phyloP scores from a whole-genome alignment of 257 asterid genomes.

The Gentiana dahurica region DNA sequence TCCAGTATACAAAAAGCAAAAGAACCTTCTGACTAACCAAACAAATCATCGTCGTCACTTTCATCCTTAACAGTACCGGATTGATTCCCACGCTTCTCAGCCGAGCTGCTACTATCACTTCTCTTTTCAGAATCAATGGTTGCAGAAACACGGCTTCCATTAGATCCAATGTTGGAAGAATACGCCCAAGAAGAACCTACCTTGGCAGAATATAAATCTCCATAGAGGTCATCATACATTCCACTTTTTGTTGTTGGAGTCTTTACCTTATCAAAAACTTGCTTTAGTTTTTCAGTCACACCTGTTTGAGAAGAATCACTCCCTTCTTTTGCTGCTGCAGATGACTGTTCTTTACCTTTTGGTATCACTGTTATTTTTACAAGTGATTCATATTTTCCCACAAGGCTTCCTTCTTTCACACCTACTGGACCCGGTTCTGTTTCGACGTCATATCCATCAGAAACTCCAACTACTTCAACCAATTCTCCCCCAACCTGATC shows the following conservation, averaged over 20 bases:
- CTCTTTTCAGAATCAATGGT: slow-evolving; percentile 27
- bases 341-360: slow-evolving; percentile 61
- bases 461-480: slow-evolving; percentile 76
- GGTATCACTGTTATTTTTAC: slow-evolving; percentile 79
- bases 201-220: slow-evolving; percentile 67
- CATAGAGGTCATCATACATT: slow-evolving; percentile 85
- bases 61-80: slow-evolving; percentile 23
- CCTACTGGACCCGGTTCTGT: slow-evolving; percentile 95
- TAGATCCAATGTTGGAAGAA: slow-evolving; percentile 25
- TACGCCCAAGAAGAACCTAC: slow-evolving; percentile 89
- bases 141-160: slow-evolving; percentile 28
- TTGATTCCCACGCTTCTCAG: slow-evolving; percentile 24
- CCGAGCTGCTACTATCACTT: slow-evolving; percentile 13
- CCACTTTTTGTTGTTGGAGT: slow-evolving; percentile 63
- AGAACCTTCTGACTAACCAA: slow-evolving; percentile 44
- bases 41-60: slow-evolving; percentile 82
- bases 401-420: slow-evolving; percentile 96
- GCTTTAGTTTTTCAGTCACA: slow-evolving; percentile 72
- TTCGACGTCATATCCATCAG: slow-evolving; percentile 94
- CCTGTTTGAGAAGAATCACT: slow-evolving; percentile 38
- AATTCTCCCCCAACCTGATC: slow-evolving; percentile 91
- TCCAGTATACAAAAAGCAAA: slow-evolving; percentile 14
- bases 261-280: slow-evolving; percentile 79
- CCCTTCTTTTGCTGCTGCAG: slow-evolving; percentile 34
- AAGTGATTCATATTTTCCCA: slow-evolving; percentile 87